Conservation (phyloP, 495 filamentous ascomycete genomes). For the Hyaloscypha bicolor region DNA sequence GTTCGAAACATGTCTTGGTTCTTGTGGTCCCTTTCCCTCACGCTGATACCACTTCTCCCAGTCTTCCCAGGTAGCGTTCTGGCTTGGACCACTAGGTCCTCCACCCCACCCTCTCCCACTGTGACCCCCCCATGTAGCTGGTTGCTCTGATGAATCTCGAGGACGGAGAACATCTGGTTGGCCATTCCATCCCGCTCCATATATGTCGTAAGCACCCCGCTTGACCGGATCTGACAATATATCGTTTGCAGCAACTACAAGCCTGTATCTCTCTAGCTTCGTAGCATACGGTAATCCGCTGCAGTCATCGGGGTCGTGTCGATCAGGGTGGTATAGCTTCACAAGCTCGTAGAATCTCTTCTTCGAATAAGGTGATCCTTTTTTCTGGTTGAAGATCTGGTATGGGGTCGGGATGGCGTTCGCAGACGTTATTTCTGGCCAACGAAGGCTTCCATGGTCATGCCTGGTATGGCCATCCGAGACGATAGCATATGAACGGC, state of each 20-base stretch:
- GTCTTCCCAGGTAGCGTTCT: slow-evolving; percentile 97
- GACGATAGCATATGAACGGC: slow-evolving; percentile 39
- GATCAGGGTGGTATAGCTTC: slow-evolving; percentile 95
- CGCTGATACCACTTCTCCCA: slow-evolving; percentile 84
- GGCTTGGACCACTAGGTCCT: slow-evolving; percentile 58
- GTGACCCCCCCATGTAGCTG: slow-evolving; percentile 37
- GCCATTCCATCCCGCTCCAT: slow-evolving; percentile 77
- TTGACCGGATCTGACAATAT: slow-evolving; percentile 84
- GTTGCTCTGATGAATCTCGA: slow-evolving; percentile 31
- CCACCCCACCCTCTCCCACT: slow-evolving; percentile 49
- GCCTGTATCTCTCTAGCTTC: slow-evolving; percentile 81
- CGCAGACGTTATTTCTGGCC: slow-evolving; percentile 37
- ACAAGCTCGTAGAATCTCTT: slow-evolving; percentile 83
- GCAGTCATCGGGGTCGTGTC: slow-evolving; percentile 36
- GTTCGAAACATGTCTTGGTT: slow-evolving; percentile 72
- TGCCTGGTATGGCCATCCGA: slow-evolving; percentile 31
- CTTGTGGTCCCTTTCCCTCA: slow-evolving; percentile 43
- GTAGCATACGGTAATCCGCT: slow-evolving; percentile 51
- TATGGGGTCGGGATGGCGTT: slow-evolving; percentile 76
- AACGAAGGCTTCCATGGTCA: slow-evolving; percentile 30
- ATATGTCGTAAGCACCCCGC: slow-evolving; percentile 78
- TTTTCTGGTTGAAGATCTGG: slow-evolving; percentile 74
- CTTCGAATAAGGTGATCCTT: slow-evolving; percentile 75
- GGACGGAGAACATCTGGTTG: slow-evolving; percentile 38
- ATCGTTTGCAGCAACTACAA: slow-evolving; percentile 83